Evolutionary conservation across 1,284 basidiomycete species (phyloP).

Genomic region (Ceratobasidium sp.): DNA sequence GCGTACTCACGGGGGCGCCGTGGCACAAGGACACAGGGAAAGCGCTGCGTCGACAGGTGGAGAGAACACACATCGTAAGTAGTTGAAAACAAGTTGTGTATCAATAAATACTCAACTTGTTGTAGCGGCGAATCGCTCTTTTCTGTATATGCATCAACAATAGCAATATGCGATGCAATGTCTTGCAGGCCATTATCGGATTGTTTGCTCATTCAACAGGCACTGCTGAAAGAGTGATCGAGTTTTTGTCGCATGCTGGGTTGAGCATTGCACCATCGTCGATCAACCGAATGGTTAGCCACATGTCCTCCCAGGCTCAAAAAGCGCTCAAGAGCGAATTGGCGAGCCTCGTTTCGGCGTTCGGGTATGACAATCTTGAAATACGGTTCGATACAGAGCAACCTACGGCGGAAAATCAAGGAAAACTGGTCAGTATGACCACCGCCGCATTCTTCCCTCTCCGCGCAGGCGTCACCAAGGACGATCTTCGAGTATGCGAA

Average conservation of each 20-base stretch:
- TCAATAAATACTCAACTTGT: too few relatives aligned
- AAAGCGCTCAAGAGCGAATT: background rate
- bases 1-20: too few relatives aligned
- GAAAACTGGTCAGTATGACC: constrained; percentile 19
- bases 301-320: background rate
- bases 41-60: too few relatives aligned
- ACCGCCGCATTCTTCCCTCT: constrained; percentile 26
- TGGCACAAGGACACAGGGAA: too few relatives aligned
- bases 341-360: background rate
- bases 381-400: constrained; percentile 19
- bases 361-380: constrained; percentile 43
- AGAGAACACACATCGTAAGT: too few relatives aligned
- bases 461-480: background rate
- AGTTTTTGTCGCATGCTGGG: constrained; percentile 5
- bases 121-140: background rate
- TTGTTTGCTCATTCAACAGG: background rate
- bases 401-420: constrained; percentile 5
- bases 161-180: constrained; percentile 27
- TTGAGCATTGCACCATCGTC: constrained; percentile 2
- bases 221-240: background rate
- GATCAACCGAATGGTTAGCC: constrained; percentile 5
- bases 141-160: constrained; percentile 17
- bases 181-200: background rate
- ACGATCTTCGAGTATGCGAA: background rate
- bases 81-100: too few relatives aligned